Conservation (phyloP, 345 rosid species). For the Laguncularia racemosa region DNA sequence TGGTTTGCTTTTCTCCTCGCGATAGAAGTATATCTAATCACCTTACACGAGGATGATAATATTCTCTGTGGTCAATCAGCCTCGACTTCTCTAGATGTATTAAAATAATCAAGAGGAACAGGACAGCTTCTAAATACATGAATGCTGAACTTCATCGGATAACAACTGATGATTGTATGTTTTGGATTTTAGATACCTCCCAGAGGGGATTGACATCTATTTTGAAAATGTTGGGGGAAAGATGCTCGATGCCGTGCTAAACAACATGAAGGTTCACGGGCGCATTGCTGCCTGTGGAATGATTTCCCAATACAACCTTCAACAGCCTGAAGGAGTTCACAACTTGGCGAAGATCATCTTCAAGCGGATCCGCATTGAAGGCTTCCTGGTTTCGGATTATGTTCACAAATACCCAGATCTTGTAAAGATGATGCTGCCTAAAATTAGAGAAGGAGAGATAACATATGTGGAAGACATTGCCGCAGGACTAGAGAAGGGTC, state of each 20-base stretch:
- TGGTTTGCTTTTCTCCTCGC: not conserved
- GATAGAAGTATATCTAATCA: too few species aligned
- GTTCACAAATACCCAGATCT: slow-evolving; percentile 16
- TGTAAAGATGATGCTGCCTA: slow-evolving; percentile 15
- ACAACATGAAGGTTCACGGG: slow-evolving; percentile 15
- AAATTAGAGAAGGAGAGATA: slow-evolving; percentile 18
- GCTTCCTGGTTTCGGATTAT: slow-evolving; percentile 15
- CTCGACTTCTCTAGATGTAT: too few species aligned
- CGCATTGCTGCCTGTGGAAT: slow-evolving; percentile 20
- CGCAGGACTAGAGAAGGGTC: slow-evolving; percentile 19
- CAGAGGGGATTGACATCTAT: slow-evolving; percentile 9
- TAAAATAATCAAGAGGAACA: too few species aligned
- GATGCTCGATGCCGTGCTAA: slow-evolving; percentile 20
- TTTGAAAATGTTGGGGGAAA: slow-evolving; percentile 20
- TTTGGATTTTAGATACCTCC: not conserved
- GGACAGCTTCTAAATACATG: too few species aligned
- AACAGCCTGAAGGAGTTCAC: slow-evolving; percentile 12
- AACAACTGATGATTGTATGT: not conserved
- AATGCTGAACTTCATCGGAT: not conserved
- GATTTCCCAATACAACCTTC: slow-evolving; percentile 21
- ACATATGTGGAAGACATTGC: slow-evolving; percentile 20
- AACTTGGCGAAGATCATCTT: slow-evolving; percentile 7
- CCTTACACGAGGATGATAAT: too few species aligned
- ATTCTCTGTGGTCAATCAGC: too few species aligned
- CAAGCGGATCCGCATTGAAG: slow-evolving; percentile 22